Evolutionary conservation across 1,284 basidiomycete genomes (phyloP), one percentile per base, ranked within the genome.

Genomic region (Rhodotorula glutinis): DNA sequence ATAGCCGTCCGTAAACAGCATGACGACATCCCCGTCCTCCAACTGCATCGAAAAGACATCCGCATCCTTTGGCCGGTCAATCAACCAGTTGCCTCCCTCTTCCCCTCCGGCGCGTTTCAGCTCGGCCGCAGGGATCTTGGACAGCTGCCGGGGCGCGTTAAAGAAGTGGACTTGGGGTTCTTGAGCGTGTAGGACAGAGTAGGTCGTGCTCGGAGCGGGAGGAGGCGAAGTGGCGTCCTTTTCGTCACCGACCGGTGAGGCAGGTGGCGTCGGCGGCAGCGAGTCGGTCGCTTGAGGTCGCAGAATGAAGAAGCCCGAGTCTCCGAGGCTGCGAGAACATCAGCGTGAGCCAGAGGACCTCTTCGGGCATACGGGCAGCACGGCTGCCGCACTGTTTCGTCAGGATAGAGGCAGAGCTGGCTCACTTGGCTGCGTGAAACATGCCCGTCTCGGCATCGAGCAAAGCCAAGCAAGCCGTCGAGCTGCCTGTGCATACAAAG

Each of bases 281-380:
- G n/a, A n/a, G 8, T 51, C 47, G 2, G 38, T n/a, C 27, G 57
- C 27, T 1, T 30, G n/a, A 25, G 57, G 63, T 38, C 90, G 86
- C 63, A 93, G 84, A 63, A 94, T 86, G 67, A 86, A 81, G 77
- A 88, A 93, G 19, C 90, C 89, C 56, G 90, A 92, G 78, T 94
- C 91, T 23, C 91, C 91, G 64, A 94, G 81, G 77, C 89, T 91
- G 73, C 49, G 11, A 11, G 9, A 53, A 49, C 40, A 57, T 21
- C 5, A 9, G 43, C 14, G 43, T 16, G 43, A 44, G 14, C 17
- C 43, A 44, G 43, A 16, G 8, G 14, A 19, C 17, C 14, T 4
- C 17, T 7, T 16, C 21, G 14, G 14, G 43, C 17, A 19, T 16
- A 21, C 43, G 21, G 14, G 14, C 43, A 44, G 43, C 17, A 44